Conservation (phyloP, 2,329 filamentous ascomycete genomes). For the Cordyceps cicadae region DNA sequence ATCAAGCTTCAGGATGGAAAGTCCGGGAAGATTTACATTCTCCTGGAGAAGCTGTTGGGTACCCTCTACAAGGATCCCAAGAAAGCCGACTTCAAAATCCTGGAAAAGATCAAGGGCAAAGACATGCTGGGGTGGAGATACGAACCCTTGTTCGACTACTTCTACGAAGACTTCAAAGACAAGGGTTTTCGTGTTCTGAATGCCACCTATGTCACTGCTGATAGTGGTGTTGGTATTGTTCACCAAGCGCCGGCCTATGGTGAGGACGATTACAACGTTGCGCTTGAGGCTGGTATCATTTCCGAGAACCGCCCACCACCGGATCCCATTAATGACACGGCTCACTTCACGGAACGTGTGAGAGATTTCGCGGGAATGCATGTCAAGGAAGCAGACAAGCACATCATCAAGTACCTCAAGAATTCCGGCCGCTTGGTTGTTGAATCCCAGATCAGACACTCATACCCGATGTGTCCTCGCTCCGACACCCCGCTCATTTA, state of each 20-base stretch:
- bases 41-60: constrained; percentile 71
- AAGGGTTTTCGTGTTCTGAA: constrained; percentile 73
- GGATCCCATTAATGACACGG: constrained; percentile 80
- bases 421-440: constrained; percentile 66
- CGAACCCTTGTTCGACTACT: constrained; percentile 81
- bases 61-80: constrained; percentile 92
- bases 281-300: constrained; percentile 67
- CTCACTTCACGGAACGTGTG: constrained; percentile 69
- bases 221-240: constrained; percentile 87
- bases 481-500: constrained; percentile 95
- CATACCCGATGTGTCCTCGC: constrained; percentile 87
- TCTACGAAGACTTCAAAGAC: constrained; percentile 82
- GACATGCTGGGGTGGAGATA: constrained; percentile 87
- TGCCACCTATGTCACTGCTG: constrained; percentile 77
- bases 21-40: constrained; percentile 74
- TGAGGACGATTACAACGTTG: constrained; percentile 90
- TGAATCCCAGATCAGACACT: constrained; percentile 82
- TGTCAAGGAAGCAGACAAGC: constrained; percentile 87
- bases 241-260: constrained; percentile 91
- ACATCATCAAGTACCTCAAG: constrained; percentile 85
- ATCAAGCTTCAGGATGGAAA: constrained; percentile 77
- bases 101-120: constrained; percentile 71
- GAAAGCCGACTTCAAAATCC: constrained; percentile 83
- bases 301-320: constrained; percentile 70
- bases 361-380: constrained; percentile 77